Base-by-base conservation (phyloP, 2,329 filamentous ascomycete genomes). In the Falciphora oryzae region DNA sequence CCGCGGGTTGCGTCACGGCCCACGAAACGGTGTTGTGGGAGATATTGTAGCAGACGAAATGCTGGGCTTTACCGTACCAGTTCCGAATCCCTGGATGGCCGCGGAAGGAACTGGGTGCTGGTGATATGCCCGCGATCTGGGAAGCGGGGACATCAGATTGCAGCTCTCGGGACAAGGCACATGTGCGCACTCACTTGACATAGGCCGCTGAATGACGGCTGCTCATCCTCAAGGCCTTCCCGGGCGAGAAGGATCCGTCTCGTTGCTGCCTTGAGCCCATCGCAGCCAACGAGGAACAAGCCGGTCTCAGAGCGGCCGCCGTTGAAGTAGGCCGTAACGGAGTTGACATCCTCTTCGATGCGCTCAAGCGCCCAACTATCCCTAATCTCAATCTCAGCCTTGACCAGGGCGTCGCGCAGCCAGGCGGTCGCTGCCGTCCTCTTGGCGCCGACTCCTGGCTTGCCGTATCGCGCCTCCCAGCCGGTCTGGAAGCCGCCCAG, bases 231-330 rank as follows among this genome's bases (percentile, higher is more conserved):
- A 4, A 56, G 25, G 11, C 61, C 61, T 57, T 32, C 29, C 6
- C 27, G 28, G 16, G 38, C 44, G 35, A 62, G 50, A 11, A 64
- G 35, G 14, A 57, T 14, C 31, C 16, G 61, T 29, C 59, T 61
- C 3, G 59, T 61, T n/a, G 16, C 31, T 2, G 63, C 44, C 35
- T 57, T 64, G 27, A 64, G 27, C 16, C 63, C 63, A 44, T 64
- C 63, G n/a, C 63, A 64, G 22, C 63, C 63, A 8, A 64, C 53
- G 44, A 64, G 35, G 35, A 64, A 64, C 29, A 50, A n/a, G 18
- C 63, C 63, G 16, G 10, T 64, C 28, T 64, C 63, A 18, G 63
- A 64, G 22, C 56, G 50, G 5, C 50, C 63, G 0, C 53, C 50
- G 28, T 61, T 27, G 53, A 64, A 64, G 63, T 57, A 57, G 10